phyloP scores from a whole-genome alignment of 495 filamentous ascomycete genomes.

The Aspergillus ostianus region DNA sequence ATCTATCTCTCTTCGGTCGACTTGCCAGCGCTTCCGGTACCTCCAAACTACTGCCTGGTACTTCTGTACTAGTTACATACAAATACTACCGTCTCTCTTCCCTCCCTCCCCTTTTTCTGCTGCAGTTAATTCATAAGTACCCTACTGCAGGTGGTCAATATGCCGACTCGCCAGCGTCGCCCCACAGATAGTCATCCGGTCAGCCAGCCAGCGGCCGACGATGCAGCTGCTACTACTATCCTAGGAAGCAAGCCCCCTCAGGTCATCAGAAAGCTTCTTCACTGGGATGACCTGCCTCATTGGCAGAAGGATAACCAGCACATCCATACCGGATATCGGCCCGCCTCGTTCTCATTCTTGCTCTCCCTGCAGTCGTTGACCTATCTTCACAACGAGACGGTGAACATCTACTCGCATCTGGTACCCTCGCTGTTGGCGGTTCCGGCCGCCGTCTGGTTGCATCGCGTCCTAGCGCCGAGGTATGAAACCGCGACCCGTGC shows the following conservation, averaged over 20 bases:
- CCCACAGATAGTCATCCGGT: conserved; percentile 27
- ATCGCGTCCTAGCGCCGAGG: conserved; percentile 57
- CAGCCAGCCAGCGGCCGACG: conserved; percentile 16
- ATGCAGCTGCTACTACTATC: conserved; percentile 20
- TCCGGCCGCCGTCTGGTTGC: conserved; percentile 40
- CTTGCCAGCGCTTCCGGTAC: neutral
- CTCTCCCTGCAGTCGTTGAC: conserved; percentile 62
- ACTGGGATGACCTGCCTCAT: conserved; percentile 62
- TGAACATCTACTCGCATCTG: conserved; percentile 92
- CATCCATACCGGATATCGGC: conserved; percentile 71
- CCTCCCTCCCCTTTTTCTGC: neutral
- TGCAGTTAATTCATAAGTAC: conserved; percentile 1
- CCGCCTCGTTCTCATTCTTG: conserved; percentile 62
- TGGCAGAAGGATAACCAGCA: conserved; percentile 81
- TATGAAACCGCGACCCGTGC: conserved; percentile 61
- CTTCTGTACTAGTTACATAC: neutral
- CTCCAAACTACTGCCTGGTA: neutral
- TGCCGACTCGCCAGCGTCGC: conserved; percentile 40
- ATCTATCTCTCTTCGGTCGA: neutral
- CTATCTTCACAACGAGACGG: conserved; percentile 90
- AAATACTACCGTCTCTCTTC: too few species aligned
- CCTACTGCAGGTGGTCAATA: conserved; percentile 6
- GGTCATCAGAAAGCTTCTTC: conserved; percentile 41
- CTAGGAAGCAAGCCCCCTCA: conserved; percentile 28
- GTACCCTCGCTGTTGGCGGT: conserved; percentile 47